phyloP scores from a whole-genome alignment of 768 basidiomycete genomes.

The Amanita molliuscula region DNA sequence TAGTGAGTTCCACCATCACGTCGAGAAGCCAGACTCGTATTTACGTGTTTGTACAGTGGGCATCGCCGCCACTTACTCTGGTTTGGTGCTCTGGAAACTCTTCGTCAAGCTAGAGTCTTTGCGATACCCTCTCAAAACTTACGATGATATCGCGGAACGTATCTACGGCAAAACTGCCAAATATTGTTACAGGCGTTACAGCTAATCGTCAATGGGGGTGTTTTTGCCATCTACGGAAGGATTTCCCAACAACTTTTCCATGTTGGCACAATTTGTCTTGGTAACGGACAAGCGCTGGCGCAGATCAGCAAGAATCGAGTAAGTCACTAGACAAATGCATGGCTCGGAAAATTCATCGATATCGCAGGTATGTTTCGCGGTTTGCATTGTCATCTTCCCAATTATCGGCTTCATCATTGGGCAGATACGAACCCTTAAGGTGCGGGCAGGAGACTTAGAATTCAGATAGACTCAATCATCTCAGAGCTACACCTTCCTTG shows the following conservation, averaged over 20 bases:
- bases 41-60: conserved; percentile 25
- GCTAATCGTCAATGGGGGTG: conserved; percentile 41
- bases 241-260: conserved; percentile 4
- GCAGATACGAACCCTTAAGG: conserved; percentile 46
- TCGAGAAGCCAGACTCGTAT: no score
- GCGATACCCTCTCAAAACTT: conserved; percentile 41
- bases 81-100: conserved; percentile 43
- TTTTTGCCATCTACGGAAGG: neutral
- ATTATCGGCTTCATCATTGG: conserved; percentile 46
- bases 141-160: conserved; percentile 46
- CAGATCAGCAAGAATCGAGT: conserved; percentile 39
- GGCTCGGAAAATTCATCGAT: neutral
- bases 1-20: conserved; percentile 15
- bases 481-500: conserved; percentile 38
- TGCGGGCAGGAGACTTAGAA: conserved; percentile 4
- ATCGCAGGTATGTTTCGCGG: conserved; percentile 41
- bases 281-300: conserved; percentile 41
- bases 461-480: conserved; percentile 20
- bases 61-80: conserved; percentile 42
- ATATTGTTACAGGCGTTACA: conserved; percentile 46
- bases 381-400: conserved; percentile 49
- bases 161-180: conserved; percentile 40
- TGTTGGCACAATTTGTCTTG: conserved; percentile 30
- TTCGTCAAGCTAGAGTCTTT: conserved; percentile 48
- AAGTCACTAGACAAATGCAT: conserved; percentile 5